Base-by-base conservation (phyloP, 2,329 filamentous ascomycete species). In the Xylaria hypoxylon region DNA sequence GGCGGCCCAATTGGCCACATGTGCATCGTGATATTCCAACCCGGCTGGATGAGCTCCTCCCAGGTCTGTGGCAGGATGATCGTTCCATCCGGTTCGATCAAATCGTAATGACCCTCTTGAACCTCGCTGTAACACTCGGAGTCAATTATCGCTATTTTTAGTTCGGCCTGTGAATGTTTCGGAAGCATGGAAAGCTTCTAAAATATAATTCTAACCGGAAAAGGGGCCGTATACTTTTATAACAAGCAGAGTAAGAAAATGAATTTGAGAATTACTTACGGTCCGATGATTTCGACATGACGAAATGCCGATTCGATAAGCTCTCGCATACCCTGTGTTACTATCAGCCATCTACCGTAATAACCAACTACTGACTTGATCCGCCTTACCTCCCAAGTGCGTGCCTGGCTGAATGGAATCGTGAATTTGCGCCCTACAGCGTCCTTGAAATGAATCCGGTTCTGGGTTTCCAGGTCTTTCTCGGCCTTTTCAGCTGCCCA, bases 281-380 rank as follows among this genome's bases (percentile, higher is more conserved):
- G 88, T 1, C 90, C 90, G 52, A 94, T 86, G 11, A 89, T 81
- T 44, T 93, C 91, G 56, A 94, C 89, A 71, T 93, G 90, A n/a
- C 89, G 77, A 75, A 94, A 94, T 22, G 92, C 92, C 80, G 94
- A 90, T 72, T 90, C 90, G 76, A 95, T 93, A 35, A 94, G 84
- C 56, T 92, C 89, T 76, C 94, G 90, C 91, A 94, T 94, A 17
- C 91, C 91, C 90, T 93, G 68, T 62, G 31, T 24, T 11, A 53
- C n/a, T 17, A 33, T 65, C 35, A 67, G 59, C 33, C 31, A 51
- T 44, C 33, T n/a, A 11, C 33, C 7, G 13, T 50, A n/a, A 24
- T 26, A 42, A 28, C 5, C 11, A 38, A n/a, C 7, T 13, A 35
- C 22, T 24, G 4, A 35, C 28, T 24, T 1, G 19, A 53, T 42